phyloP scores from a whole-genome alignment of 306 rosid species.

The Cyamopsis tetragonoloba region DNA sequence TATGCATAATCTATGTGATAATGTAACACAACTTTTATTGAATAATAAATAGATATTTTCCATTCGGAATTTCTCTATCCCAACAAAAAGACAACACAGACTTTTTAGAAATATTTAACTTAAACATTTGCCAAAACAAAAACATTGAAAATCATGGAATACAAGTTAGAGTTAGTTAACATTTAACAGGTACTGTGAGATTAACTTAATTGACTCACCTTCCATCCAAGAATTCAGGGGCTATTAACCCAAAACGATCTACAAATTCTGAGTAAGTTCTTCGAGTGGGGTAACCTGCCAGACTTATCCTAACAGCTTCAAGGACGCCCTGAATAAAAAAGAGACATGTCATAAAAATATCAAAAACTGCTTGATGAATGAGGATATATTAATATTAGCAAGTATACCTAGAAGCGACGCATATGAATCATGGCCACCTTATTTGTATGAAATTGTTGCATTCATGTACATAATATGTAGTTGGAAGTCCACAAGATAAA shows the following conservation, averaged over 20 bases:
- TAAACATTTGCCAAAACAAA: not conserved
- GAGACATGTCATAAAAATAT: slow-evolving; percentile 12
- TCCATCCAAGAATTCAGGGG: slow-evolving; percentile 66
- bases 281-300: slow-evolving; percentile 97
- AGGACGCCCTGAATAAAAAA: slow-evolving; percentile 73
- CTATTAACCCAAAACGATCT: slow-evolving; percentile 89
- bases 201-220: slow-evolving; percentile 46
- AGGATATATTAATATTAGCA: not conserved
- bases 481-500: not conserved
- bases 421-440: not conserved
- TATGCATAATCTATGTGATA: too few relatives aligned
- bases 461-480: not conserved
- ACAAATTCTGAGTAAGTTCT: slow-evolving; percentile 81
- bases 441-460: slow-evolving; percentile 14
- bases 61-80: too few relatives aligned
- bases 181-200: not conserved
- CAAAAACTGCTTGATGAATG: not conserved
- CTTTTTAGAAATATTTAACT: not conserved
- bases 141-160: slow-evolving; percentile 6
- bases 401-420: slow-evolving; percentile 17
- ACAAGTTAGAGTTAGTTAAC: not conserved
- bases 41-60: too few relatives aligned
- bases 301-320: slow-evolving; percentile 97
- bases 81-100: not conserved
- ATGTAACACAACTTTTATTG: too few relatives aligned